Base-by-base conservation (phyloP, 306 rosid genomes). In the Begonia peltatifolia region DNA sequence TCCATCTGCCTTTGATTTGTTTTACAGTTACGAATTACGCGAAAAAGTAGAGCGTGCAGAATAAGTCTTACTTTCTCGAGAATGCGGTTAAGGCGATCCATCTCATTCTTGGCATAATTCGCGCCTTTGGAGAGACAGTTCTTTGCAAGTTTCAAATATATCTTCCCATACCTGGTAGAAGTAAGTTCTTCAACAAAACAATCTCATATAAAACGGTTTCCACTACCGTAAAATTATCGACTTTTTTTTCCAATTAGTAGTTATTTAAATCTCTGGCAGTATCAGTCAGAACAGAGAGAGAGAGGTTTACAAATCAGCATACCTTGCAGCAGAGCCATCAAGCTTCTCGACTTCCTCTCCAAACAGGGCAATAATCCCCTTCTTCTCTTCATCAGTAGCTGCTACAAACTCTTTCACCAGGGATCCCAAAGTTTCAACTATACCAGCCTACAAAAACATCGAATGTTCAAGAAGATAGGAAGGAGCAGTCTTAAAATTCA, bases 271-370 rank as follows among this genome's bases (percentile, higher is more conserved):
- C 14, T 44, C 14, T 15, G 18, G 42, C 54, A 30, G 13, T 47
- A 14, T n/a, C 8, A 55, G 6, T 15, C 55, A 22, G 22, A 30
- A 7, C 16, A 11, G 16, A 17, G 44, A 52, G 44, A 52, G 30
- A 14, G 55, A 35, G 53, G 60, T 57, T 23, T 42, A 65, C 56
- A 15, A 36, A 23, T 23, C 54, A 18, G 16, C 52, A 25, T 57
- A 86, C 99, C 88, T 85, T 58, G 82, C 81, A 60, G 76, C 46
- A 46, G 92, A 67, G 59, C 88, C 95, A 60, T 70, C 64, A 10
- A 90, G 94, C 57, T 71, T 78, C 55, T 75, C 71, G 60, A 64
- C 92, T 86, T 85, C 94, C 66, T 80, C 89, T 71, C 78, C 87
- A 2, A 90, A 64, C 66, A 18, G 75, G 55, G 85, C 67, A 67